phyloP scores from a whole-genome alignment of 2,329 filamentous ascomycete genomes.

The Diaporthe vexans region DNA sequence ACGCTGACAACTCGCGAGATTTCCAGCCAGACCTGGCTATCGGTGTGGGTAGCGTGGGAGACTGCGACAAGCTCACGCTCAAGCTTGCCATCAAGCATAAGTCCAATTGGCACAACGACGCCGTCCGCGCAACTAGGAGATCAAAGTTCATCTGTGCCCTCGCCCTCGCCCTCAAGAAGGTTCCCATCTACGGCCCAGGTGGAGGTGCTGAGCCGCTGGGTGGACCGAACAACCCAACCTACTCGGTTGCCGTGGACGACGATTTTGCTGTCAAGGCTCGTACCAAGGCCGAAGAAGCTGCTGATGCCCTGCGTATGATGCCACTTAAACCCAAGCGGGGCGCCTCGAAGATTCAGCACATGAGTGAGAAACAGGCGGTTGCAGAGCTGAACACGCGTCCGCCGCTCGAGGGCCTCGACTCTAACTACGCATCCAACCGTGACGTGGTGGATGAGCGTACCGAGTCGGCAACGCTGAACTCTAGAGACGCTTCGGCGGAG shows the following conservation, averaged over 20 bases:
- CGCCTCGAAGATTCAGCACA: slow-evolving; percentile 42
- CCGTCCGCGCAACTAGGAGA: slow-evolving; percentile 82
- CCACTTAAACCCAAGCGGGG: slow-evolving; percentile 56
- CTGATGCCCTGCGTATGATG: slow-evolving; percentile 76
- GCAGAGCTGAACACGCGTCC: slow-evolving; percentile 46
- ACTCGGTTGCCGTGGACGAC: slow-evolving; percentile 83
- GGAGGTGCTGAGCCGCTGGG: slow-evolving; percentile 74
- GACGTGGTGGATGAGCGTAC: slow-evolving; percentile 16
- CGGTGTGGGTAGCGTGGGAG: slow-evolving; percentile 82
- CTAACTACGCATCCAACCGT: slow-evolving; percentile 36
- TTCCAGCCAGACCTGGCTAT: slow-evolving; percentile 89
- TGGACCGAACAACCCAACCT: slow-evolving; percentile 81
- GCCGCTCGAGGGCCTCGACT: slow-evolving; percentile 31
- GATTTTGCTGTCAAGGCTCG: slow-evolving; percentile 75
- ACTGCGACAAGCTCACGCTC: slow-evolving; percentile 89
- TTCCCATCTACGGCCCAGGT: slow-evolving; percentile 87
- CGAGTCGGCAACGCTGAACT: slow-evolving; percentile 36
- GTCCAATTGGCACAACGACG: slow-evolving; percentile 91
- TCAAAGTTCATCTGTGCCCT: slow-evolving; percentile 98
- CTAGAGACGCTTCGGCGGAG: slow-evolving; percentile 32
- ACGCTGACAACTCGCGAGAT: slow-evolving; percentile 89
- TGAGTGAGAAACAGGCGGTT: slow-evolving; percentile 47
- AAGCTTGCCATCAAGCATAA: slow-evolving; percentile 91
- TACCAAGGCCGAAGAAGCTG: slow-evolving; percentile 68
- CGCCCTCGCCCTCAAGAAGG: slow-evolving; percentile 84